Evolutionary conservation across 768 basidiomycete species (phyloP).

Genomic region (Suillus subluteus): DNA sequence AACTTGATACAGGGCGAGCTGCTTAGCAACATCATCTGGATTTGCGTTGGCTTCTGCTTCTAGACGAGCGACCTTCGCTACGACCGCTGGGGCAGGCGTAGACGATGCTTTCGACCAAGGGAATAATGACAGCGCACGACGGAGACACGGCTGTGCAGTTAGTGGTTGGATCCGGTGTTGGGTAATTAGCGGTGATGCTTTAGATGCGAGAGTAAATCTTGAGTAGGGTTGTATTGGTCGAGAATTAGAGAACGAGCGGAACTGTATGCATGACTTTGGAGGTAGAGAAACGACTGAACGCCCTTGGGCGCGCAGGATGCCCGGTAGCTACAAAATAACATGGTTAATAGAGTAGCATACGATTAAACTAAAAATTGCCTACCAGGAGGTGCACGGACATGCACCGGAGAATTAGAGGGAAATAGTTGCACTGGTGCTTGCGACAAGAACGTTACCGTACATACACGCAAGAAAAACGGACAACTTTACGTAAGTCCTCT

Average conservation of each 20-base stretch:
- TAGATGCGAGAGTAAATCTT: constrained; percentile 11
- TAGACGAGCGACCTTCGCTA: constrained; percentile 70
- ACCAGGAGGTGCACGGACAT: constrained; percentile 19
- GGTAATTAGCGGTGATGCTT: constrained; percentile 19
- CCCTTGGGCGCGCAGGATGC: constrained; percentile 37
- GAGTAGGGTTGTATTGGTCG: constrained; percentile 22
- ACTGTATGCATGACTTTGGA: constrained; percentile 13
- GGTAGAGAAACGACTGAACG: constrained; percentile 18
- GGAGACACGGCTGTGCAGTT: constrained; percentile 23
- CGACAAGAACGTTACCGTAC: background rate
- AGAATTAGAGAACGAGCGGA: constrained; percentile 21
- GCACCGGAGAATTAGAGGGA: constrained; percentile 9
- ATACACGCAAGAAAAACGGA: constrained; percentile 12
- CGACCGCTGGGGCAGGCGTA: constrained; percentile 63
- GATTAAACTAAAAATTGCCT: constrained; percentile 4
- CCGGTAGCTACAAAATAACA: constrained; percentile 34
- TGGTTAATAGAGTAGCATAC: background rate
- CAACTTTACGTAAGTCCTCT: constrained; percentile 21
- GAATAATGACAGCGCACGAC: constrained; percentile 31
- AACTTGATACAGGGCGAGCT: constrained; percentile 70
- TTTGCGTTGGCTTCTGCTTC: constrained; percentile 79
- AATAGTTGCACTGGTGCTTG: background rate
- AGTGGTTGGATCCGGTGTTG: constrained; percentile 48
- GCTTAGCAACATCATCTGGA: constrained; percentile 70
- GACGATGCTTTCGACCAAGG: constrained; percentile 44